These are phyloP conservation scores for Sarocladiaceae sp. DNA, from an alignment of 2,329 filamentous ascomycete genomes.

Conservation along the genomic window DNA sequence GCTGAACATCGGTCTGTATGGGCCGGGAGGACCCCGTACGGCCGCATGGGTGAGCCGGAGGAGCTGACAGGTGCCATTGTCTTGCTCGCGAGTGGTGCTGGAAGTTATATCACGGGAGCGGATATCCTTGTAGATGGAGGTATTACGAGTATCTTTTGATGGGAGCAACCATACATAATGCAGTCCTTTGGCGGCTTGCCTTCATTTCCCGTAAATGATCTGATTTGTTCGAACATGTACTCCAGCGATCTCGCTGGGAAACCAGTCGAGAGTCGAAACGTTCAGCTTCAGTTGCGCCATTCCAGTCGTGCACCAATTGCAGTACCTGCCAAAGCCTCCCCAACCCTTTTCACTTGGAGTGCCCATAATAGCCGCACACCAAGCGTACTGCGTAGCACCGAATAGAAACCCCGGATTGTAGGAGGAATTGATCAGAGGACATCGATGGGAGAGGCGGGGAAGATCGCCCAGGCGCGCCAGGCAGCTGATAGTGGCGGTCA, in stretches of 20 bases:
- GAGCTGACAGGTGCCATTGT: slow-evolving; percentile 59
- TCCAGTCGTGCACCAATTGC: neutral
- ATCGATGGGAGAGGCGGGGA: neutral
- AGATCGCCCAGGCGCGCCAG: neutral
- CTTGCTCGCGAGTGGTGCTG: slow-evolving; percentile 52
- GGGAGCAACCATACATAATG: neutral
- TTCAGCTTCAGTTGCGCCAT: neutral
- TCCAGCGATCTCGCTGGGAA: neutral
- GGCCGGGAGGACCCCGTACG: slow-evolving; percentile 54
- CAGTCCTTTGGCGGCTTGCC: neutral
- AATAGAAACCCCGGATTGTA: neutral
- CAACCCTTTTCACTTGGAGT: neutral
- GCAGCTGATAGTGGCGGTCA: neutral
- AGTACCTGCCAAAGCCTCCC: neutral
- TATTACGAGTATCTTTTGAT: slow-evolving; percentile 8
- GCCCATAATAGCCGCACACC: neutral
- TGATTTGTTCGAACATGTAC: neutral
- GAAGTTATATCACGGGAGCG: slow-evolving; percentile 60
- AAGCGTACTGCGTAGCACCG: neutral
- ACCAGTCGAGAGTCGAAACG: neutral
- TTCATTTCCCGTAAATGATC: neutral
- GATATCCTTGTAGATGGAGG: slow-evolving; percentile 63
- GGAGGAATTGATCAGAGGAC: neutral
- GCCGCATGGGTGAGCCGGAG: slow-evolving; percentile 57
- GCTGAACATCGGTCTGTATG: slow-evolving; percentile 47